These are phyloP conservation scores for Lathyrus tuberosus DNA, from an alignment of 306 rosid genomes.

Conservation along the genomic window DNA sequence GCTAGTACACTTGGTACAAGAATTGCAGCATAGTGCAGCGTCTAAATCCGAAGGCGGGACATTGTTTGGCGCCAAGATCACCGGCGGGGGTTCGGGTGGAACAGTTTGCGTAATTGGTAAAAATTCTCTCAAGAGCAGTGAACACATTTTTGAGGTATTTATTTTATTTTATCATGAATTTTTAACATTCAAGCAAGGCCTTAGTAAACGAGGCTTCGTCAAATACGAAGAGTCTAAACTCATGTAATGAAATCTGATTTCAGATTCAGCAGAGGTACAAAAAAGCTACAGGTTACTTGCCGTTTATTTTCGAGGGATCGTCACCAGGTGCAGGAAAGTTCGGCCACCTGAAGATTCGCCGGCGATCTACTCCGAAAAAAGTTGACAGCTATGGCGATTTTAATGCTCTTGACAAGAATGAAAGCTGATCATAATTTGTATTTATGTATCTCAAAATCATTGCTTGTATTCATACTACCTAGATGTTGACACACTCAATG, in stretches of 20 bases:
- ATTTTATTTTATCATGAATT: conserved; percentile 25
- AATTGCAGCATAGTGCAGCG: conserved; percentile 63
- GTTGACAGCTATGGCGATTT: neutral
- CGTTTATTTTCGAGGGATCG: conserved; percentile 84
- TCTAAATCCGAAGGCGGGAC: conserved; percentile 70
- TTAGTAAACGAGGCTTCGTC: neutral
- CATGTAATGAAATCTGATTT: conserved; percentile 20
- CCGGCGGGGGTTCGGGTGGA: conserved; percentile 98
- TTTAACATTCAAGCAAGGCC: neutral
- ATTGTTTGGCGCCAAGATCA: conserved; percentile 83
- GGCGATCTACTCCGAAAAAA: conserved; percentile 35
- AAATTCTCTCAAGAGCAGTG: conserved; percentile 71
- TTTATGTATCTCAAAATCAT: neutral
- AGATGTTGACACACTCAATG: too few relatives aligned
- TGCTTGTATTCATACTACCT: too few relatives aligned
- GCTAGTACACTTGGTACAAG: conserved; percentile 85
- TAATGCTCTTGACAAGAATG: conserved; percentile 8
- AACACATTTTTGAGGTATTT: conserved; percentile 82
- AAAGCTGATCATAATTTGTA: conserved; percentile 32
- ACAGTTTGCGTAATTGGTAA: conserved; percentile 86
- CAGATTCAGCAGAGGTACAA: conserved; percentile 90
- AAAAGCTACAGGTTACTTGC: conserved; percentile 79
- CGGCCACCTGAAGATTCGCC: conserved; percentile 69
- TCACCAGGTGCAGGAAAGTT: conserved; percentile 94
- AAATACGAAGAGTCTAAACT: conserved; percentile 3